Base-by-base conservation (phyloP, 805 yeast genomes). In the Saccharomyces cerevisiae region DNA sequence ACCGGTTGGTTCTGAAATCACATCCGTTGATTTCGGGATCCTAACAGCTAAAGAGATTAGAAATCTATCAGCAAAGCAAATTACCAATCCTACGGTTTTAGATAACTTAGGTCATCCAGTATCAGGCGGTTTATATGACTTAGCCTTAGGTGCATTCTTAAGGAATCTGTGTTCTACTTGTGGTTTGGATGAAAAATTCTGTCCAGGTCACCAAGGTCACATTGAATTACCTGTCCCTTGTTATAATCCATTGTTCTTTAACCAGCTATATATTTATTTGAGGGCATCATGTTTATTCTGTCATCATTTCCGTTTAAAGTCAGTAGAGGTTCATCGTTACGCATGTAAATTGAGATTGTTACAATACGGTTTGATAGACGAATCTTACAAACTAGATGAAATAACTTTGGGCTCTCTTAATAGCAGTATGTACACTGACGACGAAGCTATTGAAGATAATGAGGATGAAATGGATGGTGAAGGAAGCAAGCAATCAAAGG, bases 161-260 rank as follows among this genome's bases (percentile, higher is more conserved):
- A 80, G 85, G 66, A 89, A 92, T 69, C 77, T 87, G 55, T 90
- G 99, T 80, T 79, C 94, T 24, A 92, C 98, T 1, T 94, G 99
- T 80, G 97, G 98, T 21, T 77, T 92, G 58, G 96, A 91, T 69
- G 97, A 92, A 62, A 83, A 86, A 67, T 84, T 82, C 63, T 94
- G 99, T 75, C 97, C 97, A 3, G 99, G 99, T 49, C 99, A 94
- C 71, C 89, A 90, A 71, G 99, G 99, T 57, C 99, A 94, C 71
- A 90, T 94, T 59, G 97, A 92, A 70, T 79, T 94, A 59, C 99
- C 99, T 5, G 85, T 90, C 46, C 96, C 98, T 3, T 95, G 89
- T 47, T 94, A 89, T 76, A 92, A 89, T 69, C 98, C 99, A 21
- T 73, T 94, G 62, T 94, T 95, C 66, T 94, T 95, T 81, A 82